A percentile compares a stretch with the other conserved stretches of the same genome.
Evolutionary conservation across 768 basidiomycete species (phyloP).

Genomic region (Psilocybe azurescens): DNA sequence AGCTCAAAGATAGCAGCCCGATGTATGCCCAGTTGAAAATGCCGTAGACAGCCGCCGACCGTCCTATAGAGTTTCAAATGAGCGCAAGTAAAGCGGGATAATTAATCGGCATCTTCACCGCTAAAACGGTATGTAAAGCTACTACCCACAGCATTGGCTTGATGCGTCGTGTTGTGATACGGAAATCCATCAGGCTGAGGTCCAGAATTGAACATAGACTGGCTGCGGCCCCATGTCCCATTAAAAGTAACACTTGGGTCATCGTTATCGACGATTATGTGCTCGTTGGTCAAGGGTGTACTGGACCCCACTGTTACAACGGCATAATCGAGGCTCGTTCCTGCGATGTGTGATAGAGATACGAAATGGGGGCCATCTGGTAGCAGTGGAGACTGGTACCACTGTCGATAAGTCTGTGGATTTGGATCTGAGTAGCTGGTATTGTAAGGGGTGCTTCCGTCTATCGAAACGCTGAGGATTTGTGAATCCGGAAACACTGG

Average conservation of each 20-base stretch:
- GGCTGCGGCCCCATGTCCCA: conserved; percentile 21
- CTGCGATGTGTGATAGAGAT: conserved; percentile 25
- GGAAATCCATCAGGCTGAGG: conserved; percentile 24
- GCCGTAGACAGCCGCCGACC: conserved; percentile 29
- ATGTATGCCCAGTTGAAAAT: conserved; percentile 29
- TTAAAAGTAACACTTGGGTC: conserved; percentile 20
- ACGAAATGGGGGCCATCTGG: conserved; percentile 30
- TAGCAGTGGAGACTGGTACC: conserved; percentile 31
- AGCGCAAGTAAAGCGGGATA: background rate
- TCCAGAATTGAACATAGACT: conserved; percentile 21
- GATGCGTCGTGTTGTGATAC: conserved; percentile 32
- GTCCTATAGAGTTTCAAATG: conserved; percentile 18
- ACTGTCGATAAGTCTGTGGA: conserved; percentile 30
- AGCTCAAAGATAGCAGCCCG: conserved; percentile 25
- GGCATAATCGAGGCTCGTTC: conserved; percentile 29
- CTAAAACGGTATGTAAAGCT: conserved; percentile 32
- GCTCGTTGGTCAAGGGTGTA: conserved; percentile 24
- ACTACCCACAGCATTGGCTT: conserved; percentile 23
- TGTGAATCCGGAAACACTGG: conserved; percentile 17
- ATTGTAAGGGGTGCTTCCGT: conserved; percentile 23
- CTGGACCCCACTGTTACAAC: conserved; percentile 26
- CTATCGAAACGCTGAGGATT: conserved; percentile 26
- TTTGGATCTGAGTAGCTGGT: conserved; percentile 28
- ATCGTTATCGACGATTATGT: conserved; percentile 29
- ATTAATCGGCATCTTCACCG: conserved; percentile 23